Base-by-base conservation (phyloP, 306 rosid species). In the Fragaria nilgerrensis region DNA sequence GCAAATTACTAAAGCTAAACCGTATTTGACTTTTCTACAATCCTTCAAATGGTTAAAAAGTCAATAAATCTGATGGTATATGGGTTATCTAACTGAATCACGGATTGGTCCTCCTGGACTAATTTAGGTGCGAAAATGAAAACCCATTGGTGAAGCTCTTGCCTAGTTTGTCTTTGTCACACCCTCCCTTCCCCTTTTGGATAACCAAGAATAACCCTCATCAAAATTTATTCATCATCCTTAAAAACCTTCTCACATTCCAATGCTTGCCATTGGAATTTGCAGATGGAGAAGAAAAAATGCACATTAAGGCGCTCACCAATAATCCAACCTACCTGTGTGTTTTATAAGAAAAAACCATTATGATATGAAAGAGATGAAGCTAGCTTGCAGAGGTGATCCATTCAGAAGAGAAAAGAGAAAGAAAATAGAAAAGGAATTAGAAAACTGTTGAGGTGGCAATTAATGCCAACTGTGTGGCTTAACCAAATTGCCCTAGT, bases 401-500 rank as follows among this genome's bases (percentile, higher is more conserved):
- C 25, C 6, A 41, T 10, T 6, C 1, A 25, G 62, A 43, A 34
- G 7, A 39, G 9, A n/a, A 34, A 48, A 41, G 7, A 39, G 13
- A 17, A 34, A 45, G 58, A 36, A 13, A 41, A 50, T 48, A 25
- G 0, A 22, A n/a, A 47, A 49, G 19, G 15, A 9, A 48, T 78
- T 14, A 3, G 4, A 66, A 68, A 58, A 68, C 4, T 65, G 65
- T n/a, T 37, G 29, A 74, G 52, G 43, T 72, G 76, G 82, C 79
- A 82, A 77, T 86, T 88, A 93, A 85, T 86, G 94, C 89, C 77
- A 45, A 72, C 93, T 36, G 89, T 81, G 88, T 86, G 89, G 78
- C 77, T 83, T 85, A 86, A 89, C 92, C 87, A 80, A 87, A 87
- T 85, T n/a, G 66, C 77, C 20, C 70, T 82, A 75, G 87, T 89